These are phyloP conservation scores for Evansstolkia leycettana DNA, from an alignment of 495 filamentous ascomycete genomes.

Conservation along the genomic window DNA sequence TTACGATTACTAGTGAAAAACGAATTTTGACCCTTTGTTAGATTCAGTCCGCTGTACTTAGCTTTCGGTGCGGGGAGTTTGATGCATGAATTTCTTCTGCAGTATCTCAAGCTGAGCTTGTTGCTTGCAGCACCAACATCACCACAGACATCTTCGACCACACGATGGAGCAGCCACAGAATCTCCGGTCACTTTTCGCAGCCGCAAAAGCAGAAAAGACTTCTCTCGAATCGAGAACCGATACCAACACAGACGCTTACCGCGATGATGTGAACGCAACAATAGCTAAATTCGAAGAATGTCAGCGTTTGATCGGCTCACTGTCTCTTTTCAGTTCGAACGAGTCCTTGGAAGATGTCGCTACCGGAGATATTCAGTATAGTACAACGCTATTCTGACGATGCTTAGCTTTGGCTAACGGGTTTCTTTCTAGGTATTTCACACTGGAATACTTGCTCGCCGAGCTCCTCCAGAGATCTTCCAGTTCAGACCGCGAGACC, in stretches of 20 bases:
- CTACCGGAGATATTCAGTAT: conserved; percentile 75
- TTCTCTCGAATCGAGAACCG: conserved; percentile 32
- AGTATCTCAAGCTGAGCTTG: conserved; percentile 3
- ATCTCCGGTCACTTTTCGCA: conserved; percentile 43
- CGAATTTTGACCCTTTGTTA: too few relatives aligned
- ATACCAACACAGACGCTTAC: conserved; percentile 48
- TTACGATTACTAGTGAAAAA: too few relatives aligned
- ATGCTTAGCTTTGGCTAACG: conserved; percentile 3
- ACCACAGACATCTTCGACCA: conserved; percentile 1
- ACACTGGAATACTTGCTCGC: conserved; percentile 55
- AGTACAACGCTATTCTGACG: not conserved
- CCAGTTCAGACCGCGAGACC: conserved; percentile 44
- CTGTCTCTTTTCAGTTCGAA: conserved; percentile 82
- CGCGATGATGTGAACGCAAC: conserved; percentile 53
- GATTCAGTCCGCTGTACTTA: too few relatives aligned
- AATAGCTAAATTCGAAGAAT: conserved; percentile 60
- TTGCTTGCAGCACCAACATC: conserved; percentile 1
- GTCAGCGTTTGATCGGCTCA: conserved; percentile 51
- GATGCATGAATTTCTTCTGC: not conserved
- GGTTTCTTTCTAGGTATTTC: conserved; percentile 45
- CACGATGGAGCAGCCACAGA: conserved; percentile 50
- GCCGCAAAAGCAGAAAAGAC: conserved; percentile 44
- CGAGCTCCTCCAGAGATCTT: conserved; percentile 48
- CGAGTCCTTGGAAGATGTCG: conserved; percentile 78
- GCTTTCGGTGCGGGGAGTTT: not conserved